phyloP scores from a whole-genome alignment of 1,284 basidiomycete species.

The Ceratobasidium sp. region DNA sequence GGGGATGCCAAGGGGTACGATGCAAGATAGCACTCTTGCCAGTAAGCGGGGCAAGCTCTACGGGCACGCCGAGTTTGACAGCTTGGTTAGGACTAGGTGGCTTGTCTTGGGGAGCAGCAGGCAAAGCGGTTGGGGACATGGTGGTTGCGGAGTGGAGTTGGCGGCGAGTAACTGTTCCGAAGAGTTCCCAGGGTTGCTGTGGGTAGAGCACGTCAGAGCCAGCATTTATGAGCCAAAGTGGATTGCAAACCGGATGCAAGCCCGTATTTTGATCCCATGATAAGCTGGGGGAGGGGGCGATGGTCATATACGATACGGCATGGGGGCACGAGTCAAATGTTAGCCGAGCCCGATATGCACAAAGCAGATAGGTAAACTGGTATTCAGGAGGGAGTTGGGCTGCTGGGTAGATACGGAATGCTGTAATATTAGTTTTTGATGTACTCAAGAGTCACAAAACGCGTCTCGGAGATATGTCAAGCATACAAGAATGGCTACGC shows the following conservation, averaged over 20 bases:
- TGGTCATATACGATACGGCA: neutral
- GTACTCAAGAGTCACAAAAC: slow-evolving; percentile 8
- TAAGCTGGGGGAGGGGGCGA: neutral
- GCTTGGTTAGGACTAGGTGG: slow-evolving; percentile 22
- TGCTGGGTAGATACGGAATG: neutral
- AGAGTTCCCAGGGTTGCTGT: slow-evolving; percentile 1
- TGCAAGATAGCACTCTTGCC: slow-evolving; percentile 53
- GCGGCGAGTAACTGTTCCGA: neutral
- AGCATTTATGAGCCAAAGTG: slow-evolving; percentile 14
- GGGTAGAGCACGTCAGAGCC: slow-evolving; percentile 9
- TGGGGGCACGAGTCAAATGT: slow-evolving; percentile 29
- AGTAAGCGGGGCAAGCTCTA: slow-evolving; percentile 36
- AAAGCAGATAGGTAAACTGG: neutral
- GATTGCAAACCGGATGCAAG: slow-evolving; percentile 20
- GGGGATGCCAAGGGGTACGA: slow-evolving; percentile 73
- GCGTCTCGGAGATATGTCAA: neutral
- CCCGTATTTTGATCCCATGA: slow-evolving; percentile 35
- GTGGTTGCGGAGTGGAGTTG: slow-evolving; percentile 25
- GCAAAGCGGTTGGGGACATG: slow-evolving; percentile 46
- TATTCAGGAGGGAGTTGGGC: neutral
- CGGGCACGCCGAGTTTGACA: slow-evolving; percentile 38
- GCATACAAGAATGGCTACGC: neutral
- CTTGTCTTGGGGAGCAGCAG: neutral
- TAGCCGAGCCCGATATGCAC: slow-evolving; percentile 42
- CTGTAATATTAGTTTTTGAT: neutral